Base-by-base conservation (phyloP, 805 yeast species). In the Ogataea allantospora region DNA sequence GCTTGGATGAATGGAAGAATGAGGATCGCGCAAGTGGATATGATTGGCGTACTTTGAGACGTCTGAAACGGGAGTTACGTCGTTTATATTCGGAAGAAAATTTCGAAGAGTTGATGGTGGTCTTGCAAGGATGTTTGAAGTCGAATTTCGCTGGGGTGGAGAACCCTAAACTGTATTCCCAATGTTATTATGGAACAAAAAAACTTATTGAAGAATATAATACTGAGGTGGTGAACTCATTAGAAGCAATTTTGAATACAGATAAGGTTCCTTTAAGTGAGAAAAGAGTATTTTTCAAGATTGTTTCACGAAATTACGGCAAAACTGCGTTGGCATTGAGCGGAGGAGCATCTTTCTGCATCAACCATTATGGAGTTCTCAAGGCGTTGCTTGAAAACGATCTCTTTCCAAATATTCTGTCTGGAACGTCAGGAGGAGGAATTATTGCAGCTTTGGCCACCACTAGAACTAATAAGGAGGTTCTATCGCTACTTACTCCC, bases 381-480 rank as follows among this genome's bases (percentile, higher is more conserved):
- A 80, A 79, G 46, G 89, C 88, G 0, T 58, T 85, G 26, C 60
- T 83, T 5, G 88, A 85, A 42, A 73, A 74, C 40, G 82, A 80
- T 54, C 60, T 75, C 33, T 62, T 84, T 34, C 95, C 95, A 1
- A 67, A 68, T 4, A 80, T 84, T 24, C 66, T 85, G 7, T 75
- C 85, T 23, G 95, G 95, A 1, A 84, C 93, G 0, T 78, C 87
- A 0, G 91, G 93, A 2, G 95, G 95, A 11, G 91, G 88, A 1
- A 61, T 83, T 9, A 77, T 83, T 10, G 89, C 93, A 0, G 85
- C 88, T 0, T 57, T 84, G 26, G 76, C 83, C 0, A 73, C 88
- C 35, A 77, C 87, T 0, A 63, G 89, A 38, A 79, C 87, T 0
- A 73, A 82, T 50, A 80, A 77, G 13, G 95, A 85, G 54, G 67